Evolutionary conservation across 805 yeast species (phyloP).

Genomic region (Saccharomycopsis capsularis): DNA sequence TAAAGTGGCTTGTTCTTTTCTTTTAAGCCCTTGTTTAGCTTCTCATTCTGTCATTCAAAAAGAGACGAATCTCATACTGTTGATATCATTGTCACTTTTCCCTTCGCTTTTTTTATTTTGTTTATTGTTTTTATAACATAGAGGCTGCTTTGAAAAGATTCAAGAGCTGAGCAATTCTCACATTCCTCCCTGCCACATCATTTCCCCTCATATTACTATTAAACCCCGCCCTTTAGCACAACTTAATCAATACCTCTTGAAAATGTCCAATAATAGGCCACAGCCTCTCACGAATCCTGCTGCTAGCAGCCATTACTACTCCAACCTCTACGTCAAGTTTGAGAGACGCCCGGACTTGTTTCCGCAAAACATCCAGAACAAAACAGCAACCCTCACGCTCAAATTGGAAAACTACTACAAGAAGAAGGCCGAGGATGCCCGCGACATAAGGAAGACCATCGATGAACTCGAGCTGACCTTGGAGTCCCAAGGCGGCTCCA

Average conservation of each 20-base stretch:
- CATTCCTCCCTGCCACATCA: background rate
- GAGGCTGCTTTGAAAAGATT: no score
- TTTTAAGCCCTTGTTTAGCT: no score
- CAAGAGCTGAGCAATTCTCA: background rate
- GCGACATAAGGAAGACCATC: slow-evolving; percentile 90
- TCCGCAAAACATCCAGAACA: slow-evolving; percentile 69
- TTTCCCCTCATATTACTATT: background rate
- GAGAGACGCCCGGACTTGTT: slow-evolving; percentile 78
- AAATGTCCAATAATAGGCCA: background rate
- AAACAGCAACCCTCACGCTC: slow-evolving; percentile 75
- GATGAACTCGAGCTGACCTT: slow-evolving; percentile 74
- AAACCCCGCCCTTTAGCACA: background rate
- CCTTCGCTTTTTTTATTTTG: no score
- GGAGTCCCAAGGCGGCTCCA: slow-evolving; percentile 63
- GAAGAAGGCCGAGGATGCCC: slow-evolving; percentile 81
- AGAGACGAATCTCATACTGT: no score
- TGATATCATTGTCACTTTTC: no score
- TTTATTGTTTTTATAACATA: no score
- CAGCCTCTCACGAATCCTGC: slow-evolving; percentile 3
- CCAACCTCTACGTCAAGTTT: slow-evolving; percentile 49
- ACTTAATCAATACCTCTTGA: no score
- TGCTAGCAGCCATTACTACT: slow-evolving; percentile 11
- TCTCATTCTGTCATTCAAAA: no score
- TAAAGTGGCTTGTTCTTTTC: no score
- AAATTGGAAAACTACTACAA: slow-evolving; percentile 80